phyloP scores from a whole-genome alignment of 163 green algal species.

The Scenedesmus sp. region DNA sequence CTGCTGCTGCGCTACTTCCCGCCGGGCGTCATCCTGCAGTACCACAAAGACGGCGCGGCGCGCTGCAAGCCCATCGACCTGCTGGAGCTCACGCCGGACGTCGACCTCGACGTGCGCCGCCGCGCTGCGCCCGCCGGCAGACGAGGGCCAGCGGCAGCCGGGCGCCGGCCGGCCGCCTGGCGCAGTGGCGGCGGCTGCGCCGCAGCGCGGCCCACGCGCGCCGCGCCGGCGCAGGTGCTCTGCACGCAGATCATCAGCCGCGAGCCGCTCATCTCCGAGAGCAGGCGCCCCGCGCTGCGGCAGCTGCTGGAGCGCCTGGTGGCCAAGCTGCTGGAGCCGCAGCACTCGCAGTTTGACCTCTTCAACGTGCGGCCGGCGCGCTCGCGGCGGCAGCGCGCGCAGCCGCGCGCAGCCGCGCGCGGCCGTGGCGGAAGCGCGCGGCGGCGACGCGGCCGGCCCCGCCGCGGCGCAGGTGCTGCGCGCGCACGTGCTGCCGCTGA shows the following conservation, averaged over 20 bases:
- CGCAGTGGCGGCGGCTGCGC: too few species aligned
- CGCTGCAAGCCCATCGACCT: slow-evolving; percentile 76
- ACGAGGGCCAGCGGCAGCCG: too few species aligned
- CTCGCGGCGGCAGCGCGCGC: too few species aligned
- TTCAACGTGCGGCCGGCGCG: slow-evolving; percentile 66
- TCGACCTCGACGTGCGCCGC: slow-evolving; percentile 68
- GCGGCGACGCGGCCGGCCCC: too few species aligned
- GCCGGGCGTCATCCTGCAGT: slow-evolving; percentile 80
- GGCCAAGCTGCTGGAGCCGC: slow-evolving; percentile 69
- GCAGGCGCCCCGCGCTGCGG: slow-evolving; percentile 58
- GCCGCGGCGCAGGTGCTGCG: slow-evolving; percentile 64
- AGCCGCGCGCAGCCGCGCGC: too few species aligned
- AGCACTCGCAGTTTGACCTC: slow-evolving; percentile 67
- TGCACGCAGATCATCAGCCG: slow-evolving; percentile 69
- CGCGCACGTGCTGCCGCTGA: slow-evolving; percentile 79
- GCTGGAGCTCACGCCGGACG: slow-evolving; percentile 69
- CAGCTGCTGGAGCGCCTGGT: slow-evolving; percentile 69
- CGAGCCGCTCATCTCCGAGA: slow-evolving; percentile 75
- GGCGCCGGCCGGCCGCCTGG: too few species aligned
- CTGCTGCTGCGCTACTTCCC: slow-evolving; percentile 83
- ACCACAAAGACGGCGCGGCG: slow-evolving; percentile 62
- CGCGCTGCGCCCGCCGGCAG: too few species aligned
- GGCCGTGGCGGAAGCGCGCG: too few species aligned
- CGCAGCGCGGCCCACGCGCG: too few species aligned
- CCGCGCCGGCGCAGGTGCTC: slow-evolving; percentile 56